Conservation (phyloP, 495 filamentous ascomycete species). For the Trichoderma erinaceum region DNA sequence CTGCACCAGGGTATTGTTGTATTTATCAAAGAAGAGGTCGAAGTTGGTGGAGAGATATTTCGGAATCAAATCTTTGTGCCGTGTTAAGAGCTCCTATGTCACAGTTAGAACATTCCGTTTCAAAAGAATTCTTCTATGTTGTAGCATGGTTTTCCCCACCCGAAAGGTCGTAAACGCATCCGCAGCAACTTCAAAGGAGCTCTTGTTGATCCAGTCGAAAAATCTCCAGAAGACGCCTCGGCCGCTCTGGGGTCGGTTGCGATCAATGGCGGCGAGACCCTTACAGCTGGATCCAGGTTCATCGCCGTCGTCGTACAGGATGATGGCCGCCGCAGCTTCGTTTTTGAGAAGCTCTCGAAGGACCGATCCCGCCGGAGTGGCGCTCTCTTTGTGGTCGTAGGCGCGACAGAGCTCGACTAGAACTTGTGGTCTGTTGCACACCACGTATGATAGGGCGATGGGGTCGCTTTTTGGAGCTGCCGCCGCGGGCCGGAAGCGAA, state of each 20-base stretch:
- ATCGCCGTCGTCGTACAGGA: conserved; percentile 82
- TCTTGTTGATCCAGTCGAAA: conserved; percentile 93
- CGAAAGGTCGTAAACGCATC: conserved; percentile 97
- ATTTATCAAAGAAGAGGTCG: conserved; percentile 80
- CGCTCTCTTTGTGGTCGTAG: conserved; percentile 84
- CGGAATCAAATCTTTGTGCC: conserved; percentile 83
- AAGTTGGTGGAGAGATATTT: conserved; percentile 83
- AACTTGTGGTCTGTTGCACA: conserved; percentile 77
- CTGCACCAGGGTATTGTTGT: conserved; percentile 81
- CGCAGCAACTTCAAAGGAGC: conserved; percentile 92
- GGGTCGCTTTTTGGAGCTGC: conserved; percentile 57
- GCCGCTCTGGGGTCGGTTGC: conserved; percentile 59
- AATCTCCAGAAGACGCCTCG: conserved; percentile 94
- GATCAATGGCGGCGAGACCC: conserved; percentile 61
- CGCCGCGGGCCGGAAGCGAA: conserved; percentile 68
- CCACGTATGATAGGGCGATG: conserved; percentile 76
- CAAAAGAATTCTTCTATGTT: not conserved
- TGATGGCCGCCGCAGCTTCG: conserved; percentile 78
- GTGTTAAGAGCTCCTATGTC: conserved; percentile 79
- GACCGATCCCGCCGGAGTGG: conserved; percentile 85
- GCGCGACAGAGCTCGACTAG: conserved; percentile 82
- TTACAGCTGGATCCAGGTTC: conserved; percentile 45
- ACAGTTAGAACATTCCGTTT: not conserved
- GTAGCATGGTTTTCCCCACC: conserved; percentile 45
- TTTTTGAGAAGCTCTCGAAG: conserved; percentile 88